Base-by-base conservation (phyloP, 148 eudicot species). In the Rhododendron henanense region DNA sequence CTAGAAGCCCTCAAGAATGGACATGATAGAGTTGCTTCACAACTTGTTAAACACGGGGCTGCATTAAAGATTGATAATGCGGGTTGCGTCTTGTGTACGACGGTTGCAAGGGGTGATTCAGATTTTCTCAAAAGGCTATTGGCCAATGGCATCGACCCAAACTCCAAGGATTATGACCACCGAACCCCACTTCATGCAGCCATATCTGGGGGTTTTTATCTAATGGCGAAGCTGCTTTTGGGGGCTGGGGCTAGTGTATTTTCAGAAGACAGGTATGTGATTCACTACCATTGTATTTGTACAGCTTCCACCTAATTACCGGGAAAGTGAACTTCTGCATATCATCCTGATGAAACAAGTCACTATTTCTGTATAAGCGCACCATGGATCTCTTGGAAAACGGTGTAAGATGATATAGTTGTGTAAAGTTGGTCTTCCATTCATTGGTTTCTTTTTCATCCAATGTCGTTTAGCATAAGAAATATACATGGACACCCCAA, bases 131-230 rank as follows among this genome's bases (percentile, higher is more conserved):
- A 87, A 86, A 90, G 96, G 90, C 65, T 94, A 37, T 78, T 96
- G 50, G 85, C 93, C 47, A 85, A 92, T 73, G 99, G 99, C 2
- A 81, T 95, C 53, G 92, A 95, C 86, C 97, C 99, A 51, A 95
- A 96, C 85, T 86, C 91, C 19, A 87, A 86, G 86, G 94, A 95
- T 85, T 96, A 93, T 86, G 98, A 95, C 88, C 94, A 87, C 5
- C 90, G 99, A 87, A 92, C 98, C 83, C 94, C 99, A 65, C 96
- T 96, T 61, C 98, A 96, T 88, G 87, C 94, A 65, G 97, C 99
- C 48, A 86, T 92, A 59, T 95, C 96, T 80, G 93, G 95, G 51
- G 99, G 99, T 81, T 84, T 93, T 35, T 91, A 88, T 90, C 50
- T 92, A 88, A 92, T 94, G 89, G 97, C 94, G 35, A 96, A 95